phyloP scores from a whole-genome alignment of 345 rosid genomes.

The Eucalyptus sp. region DNA sequence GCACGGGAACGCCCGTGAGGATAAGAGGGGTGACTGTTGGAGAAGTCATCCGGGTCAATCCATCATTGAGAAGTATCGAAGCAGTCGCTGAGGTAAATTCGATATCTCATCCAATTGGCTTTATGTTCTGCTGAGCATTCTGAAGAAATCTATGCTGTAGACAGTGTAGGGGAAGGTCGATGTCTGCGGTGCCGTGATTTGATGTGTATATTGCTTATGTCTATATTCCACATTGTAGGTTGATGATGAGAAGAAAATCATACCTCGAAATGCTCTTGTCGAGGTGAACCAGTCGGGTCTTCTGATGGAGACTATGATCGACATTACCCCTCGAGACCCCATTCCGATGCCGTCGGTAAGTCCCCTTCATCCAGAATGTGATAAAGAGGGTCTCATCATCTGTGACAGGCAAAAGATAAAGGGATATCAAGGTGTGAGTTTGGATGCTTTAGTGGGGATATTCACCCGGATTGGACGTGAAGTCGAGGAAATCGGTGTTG shows the following conservation, averaged over 20 bases:
- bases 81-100: constrained; percentile 79
- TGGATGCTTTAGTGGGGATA: constrained; percentile 87
- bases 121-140: not conserved
- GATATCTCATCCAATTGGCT: not conserved
- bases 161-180: not conserved
- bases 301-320: constrained; percentile 91
- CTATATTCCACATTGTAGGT: constrained; percentile 27
- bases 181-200: not conserved
- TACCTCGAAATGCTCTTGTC: constrained; percentile 76
- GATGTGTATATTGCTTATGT: not conserved
- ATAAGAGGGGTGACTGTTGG: constrained; percentile 97
- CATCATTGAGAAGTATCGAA: constrained; percentile 85
- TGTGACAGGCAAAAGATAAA: constrained; percentile 87
- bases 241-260: constrained; percentile 90
- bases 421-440: constrained; percentile 86
- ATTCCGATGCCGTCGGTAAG: constrained; percentile 75
- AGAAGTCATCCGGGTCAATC: constrained; percentile 73
- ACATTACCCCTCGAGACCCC: constrained; percentile 81
- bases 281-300: constrained; percentile 99
- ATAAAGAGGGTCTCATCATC: constrained; percentile 73
- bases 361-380: constrained; percentile 72
- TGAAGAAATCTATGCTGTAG: not conserved
- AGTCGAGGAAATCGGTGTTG: constrained; percentile 73
- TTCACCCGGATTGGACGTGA: constrained; percentile 86
- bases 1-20: constrained; percentile 90